Percentiles rank a stretch among this genome's conserved stretches.
Conservation (phyloP, 2,329 filamentous ascomycete species). For the Ceratocystis albifundus region DNA sequence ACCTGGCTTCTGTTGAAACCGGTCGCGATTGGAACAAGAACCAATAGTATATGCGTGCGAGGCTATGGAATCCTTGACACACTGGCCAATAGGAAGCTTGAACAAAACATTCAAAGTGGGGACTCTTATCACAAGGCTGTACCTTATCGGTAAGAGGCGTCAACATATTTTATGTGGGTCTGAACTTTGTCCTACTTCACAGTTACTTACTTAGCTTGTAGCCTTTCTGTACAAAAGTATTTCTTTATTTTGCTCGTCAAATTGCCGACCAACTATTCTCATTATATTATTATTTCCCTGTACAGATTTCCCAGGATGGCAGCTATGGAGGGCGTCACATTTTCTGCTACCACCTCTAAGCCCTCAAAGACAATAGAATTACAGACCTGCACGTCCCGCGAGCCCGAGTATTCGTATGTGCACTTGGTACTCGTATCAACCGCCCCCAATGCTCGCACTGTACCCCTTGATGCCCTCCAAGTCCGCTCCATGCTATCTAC, state of each 20-base stretch:
- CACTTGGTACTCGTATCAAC: conserved; percentile 38
- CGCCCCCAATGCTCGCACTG: conserved; percentile 20
- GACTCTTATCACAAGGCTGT: not conserved
- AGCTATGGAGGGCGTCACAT: conserved; percentile 26
- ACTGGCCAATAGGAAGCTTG: conserved; percentile 23
- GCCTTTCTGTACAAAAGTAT: not conserved
- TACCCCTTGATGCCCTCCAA: conserved; percentile 48
- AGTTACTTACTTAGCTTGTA: not conserved
- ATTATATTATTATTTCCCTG: not conserved
- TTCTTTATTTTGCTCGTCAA: not conserved
- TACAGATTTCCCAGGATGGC: not conserved
- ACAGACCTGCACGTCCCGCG: conserved; percentile 40
- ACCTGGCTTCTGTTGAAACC: not conserved
- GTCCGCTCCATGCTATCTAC: conserved; percentile 50
- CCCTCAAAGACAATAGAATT: conserved; percentile 38
- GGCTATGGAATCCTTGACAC: not conserved
- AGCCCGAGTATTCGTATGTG: conserved; percentile 45
- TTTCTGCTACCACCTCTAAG: conserved; percentile 26
- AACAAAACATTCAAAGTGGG: not conserved
- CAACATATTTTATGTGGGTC: conserved; percentile 8
- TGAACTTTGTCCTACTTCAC: not conserved
- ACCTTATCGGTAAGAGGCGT: not conserved
- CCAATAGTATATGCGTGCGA: not conserved
- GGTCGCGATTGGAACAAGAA: not conserved
- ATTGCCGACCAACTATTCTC: not conserved